A percentile compares a stretch with the other conserved stretches of the same genome.
Evolutionary conservation across 257 asterid genomes (phyloP).

Genomic region (Rauvolfia tetraphylla): DNA sequence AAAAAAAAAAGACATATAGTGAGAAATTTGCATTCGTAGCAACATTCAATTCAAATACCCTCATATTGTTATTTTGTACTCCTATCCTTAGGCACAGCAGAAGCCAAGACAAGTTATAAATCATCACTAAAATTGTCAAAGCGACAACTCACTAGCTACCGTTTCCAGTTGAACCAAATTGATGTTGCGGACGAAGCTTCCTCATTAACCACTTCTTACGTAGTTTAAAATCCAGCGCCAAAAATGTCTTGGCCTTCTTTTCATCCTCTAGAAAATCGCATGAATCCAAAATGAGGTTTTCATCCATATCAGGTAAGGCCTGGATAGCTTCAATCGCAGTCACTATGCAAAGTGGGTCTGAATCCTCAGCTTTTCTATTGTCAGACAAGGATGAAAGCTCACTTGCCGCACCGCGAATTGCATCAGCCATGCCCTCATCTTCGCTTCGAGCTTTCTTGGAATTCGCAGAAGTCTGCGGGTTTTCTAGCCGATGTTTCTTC

Average conservation of each 20-base stretch:
- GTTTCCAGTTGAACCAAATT: neutral
- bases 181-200: constrained; percentile 3
- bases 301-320: no score
- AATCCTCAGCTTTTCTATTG: constrained; percentile 18
- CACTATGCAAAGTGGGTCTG: constrained; percentile 20
- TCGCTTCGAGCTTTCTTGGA: constrained; percentile 20
- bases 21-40: no score
- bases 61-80: no score
- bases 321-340: constrained; percentile 29
- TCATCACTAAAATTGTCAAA: no score
- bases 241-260: constrained; percentile 31
- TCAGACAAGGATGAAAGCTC: constrained; percentile 23
- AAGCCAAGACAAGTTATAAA: no score
- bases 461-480: constrained; percentile 11
- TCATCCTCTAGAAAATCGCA: constrained; percentile 44
- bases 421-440: constrained; percentile 22
- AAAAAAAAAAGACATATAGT: no score
- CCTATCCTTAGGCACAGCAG: no score
- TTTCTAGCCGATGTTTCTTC: constrained; percentile 20
- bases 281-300: constrained; percentile 39
- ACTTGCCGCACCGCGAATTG: constrained; percentile 14
- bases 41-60: no score
- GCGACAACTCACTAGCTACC: neutral
- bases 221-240: constrained; percentile 32
- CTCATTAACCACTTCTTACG: constrained; percentile 42